Evolutionary conservation across 2,329 filamentous ascomycete species (phyloP).

Genomic region (Trichophyton verrucosum): DNA sequence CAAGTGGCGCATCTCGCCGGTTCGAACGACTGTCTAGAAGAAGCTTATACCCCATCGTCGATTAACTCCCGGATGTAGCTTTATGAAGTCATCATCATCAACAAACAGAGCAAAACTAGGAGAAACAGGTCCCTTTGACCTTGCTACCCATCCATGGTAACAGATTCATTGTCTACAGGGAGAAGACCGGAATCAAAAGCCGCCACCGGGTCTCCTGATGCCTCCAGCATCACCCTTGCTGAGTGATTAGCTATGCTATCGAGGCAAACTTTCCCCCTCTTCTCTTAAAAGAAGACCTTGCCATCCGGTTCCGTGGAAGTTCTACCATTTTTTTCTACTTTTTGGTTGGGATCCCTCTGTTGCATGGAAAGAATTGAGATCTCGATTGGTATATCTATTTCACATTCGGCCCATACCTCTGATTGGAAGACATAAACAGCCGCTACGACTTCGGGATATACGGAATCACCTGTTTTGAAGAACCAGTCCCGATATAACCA

Average conservation of each 20-base stretch:
- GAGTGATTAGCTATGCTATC: neutral
- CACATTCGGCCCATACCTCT: too few relatives aligned
- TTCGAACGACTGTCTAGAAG: neutral
- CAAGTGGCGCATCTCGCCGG: neutral
- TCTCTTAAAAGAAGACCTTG: constrained; percentile 1
- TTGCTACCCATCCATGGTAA: neutral
- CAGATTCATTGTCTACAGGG: neutral
- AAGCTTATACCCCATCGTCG: neutral
- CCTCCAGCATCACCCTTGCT: neutral
- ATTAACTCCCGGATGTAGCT: neutral
- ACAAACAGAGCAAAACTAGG: neutral
- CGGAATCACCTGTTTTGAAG: neutral
- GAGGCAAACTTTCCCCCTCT: neutral
- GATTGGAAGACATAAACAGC: neutral
- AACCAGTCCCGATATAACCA: neutral
- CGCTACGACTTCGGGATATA: neutral
- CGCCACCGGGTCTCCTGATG: neutral
- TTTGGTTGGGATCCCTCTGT: neutral
- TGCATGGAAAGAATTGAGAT: neutral
- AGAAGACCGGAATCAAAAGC: neutral
- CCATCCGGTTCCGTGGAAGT: neutral
- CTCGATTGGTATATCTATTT: neutral
- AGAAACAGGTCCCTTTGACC: neutral
- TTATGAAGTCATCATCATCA: neutral
- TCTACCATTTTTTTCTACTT: neutral